Evolutionary conservation across 345 rosid genomes (phyloP).

Genomic region (Murraya koenigii): DNA sequence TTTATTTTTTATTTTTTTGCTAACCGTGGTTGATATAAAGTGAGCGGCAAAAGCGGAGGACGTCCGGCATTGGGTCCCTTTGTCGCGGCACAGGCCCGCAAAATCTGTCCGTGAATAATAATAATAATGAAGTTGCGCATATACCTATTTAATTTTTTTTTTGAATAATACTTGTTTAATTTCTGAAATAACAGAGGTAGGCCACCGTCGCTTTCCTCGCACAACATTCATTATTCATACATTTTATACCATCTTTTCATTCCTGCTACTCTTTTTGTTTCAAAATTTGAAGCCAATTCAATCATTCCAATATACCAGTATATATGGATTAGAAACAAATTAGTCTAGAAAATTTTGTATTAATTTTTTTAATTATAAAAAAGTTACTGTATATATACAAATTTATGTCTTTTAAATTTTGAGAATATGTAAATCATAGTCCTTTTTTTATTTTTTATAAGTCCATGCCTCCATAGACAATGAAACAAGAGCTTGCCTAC

Average conservation of each 20-base stretch:
- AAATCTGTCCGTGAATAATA: slow-evolving; percentile 15
- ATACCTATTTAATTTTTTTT: background rate
- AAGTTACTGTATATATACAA: too few relatives aligned
- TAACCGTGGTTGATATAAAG: background rate
- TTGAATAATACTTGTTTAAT: too few relatives aligned
- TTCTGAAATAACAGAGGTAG: background rate
- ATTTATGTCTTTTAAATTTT: too few relatives aligned
- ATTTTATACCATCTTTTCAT: background rate
- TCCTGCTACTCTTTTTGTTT: background rate
- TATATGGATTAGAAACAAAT: too few relatives aligned
- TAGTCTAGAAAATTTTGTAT: too few relatives aligned
- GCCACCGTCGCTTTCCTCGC: background rate
- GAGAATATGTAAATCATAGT: too few relatives aligned
- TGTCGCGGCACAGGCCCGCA: slow-evolving; percentile 32
- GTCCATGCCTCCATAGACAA: too few relatives aligned
- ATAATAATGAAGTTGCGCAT: background rate
- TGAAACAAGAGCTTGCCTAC: too few relatives aligned
- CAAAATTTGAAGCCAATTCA: too few relatives aligned
- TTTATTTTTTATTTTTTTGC: background rate
- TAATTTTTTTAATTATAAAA: too few relatives aligned
- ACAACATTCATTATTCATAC: background rate
- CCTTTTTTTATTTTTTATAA: too few relatives aligned
- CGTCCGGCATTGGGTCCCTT: slow-evolving; percentile 35
- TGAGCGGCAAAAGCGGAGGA: slow-evolving; percentile 30
- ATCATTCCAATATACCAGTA: too few relatives aligned